Percentiles rank a stretch among this genome's conserved stretches.
Conservation (phyloP, 345 rosid species). For the Eucalyptus paniculata region DNA sequence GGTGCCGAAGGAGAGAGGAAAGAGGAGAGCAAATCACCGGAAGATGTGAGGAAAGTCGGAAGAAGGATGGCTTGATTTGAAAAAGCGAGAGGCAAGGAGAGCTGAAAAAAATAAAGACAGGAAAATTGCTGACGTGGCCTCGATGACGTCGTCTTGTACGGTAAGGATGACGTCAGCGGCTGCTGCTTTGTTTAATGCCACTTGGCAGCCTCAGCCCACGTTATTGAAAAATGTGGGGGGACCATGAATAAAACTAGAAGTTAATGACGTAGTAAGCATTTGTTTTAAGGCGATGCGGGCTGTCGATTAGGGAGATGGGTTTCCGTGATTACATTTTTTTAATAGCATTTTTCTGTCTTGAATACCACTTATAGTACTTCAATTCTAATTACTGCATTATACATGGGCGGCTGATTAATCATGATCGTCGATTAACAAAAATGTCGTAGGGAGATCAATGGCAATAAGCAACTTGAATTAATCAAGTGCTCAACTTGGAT, state of each 20-base stretch:
- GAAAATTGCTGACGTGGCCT: background rate
- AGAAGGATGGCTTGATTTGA: background rate
- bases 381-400: background rate
- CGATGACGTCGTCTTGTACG: background rate
- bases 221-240: background rate
- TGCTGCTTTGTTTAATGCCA: background rate
- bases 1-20: conserved; percentile 14
- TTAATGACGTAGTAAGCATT: background rate
- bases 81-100: background rate
- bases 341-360: background rate
- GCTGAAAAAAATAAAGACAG: background rate
- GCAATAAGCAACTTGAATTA: background rate
- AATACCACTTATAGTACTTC: background rate
- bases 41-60: conserved; percentile 16
- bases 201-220: background rate
- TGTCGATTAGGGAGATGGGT: background rate
- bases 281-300: background rate
- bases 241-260: background rate
- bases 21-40: conserved; percentile 11
- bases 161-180: background rate
- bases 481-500: background rate
- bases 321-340: background rate
- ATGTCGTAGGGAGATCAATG: rapidly evolving
- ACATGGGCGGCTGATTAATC: rapidly evolving
- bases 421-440: rapidly evolving